Evolutionary conservation across 768 basidiomycete species (phyloP), one percentile per base, ranked within the genome.

Genomic region (Favolaschia claudopus): DNA sequence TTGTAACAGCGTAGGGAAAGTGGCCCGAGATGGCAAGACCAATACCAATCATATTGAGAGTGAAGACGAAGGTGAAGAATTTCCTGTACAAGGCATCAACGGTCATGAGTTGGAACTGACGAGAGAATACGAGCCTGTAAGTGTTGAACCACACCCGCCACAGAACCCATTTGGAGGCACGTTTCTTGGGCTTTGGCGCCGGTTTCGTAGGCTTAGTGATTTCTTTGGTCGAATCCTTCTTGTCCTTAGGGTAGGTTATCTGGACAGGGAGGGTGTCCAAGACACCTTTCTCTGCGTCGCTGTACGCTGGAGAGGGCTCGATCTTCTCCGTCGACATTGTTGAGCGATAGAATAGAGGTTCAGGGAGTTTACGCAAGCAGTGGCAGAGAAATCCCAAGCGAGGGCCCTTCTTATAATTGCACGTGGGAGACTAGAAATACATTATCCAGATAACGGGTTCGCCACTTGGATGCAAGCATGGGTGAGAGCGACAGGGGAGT

Each of bases 131-230:
- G 3, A 60, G 88, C 89, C 87, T 77, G 71, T 91, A 91, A 0
- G 83, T 86, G 64, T 91, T 89, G 74, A 86, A 91, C 88, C 89
- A 91, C 36, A 90, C 71, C 40, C 72, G 79, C 76, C 81, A 86
- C 44, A 79, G 70, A 33, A 88, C 80, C 78, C 86, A 87, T 56
- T 78, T 83, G 1, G 88, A 84, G 27, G 79, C 80, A 67, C 85
- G 82, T 70, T 79, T 82, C 78, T 84, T 87, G 31, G 78, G 68
- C 42, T 80, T 79, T 25, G 70, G 63, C n/a, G 73, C 55, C 8
- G 80, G 76, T 66, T 80, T 78, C 43, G 77, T 69, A 17, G 79
- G 70, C 2, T 78, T 70, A 25, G 69, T 57, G 10, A 69, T 55
- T 53, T 74, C 73, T 40, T 77, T 79, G 29, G 72, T 64, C 12